Percentiles rank a stretch among this genome's conserved stretches.
Evolutionary conservation across 2,329 filamentous ascomycete genomes (phyloP).

Genomic region (Fusarium torreyae): DNA sequence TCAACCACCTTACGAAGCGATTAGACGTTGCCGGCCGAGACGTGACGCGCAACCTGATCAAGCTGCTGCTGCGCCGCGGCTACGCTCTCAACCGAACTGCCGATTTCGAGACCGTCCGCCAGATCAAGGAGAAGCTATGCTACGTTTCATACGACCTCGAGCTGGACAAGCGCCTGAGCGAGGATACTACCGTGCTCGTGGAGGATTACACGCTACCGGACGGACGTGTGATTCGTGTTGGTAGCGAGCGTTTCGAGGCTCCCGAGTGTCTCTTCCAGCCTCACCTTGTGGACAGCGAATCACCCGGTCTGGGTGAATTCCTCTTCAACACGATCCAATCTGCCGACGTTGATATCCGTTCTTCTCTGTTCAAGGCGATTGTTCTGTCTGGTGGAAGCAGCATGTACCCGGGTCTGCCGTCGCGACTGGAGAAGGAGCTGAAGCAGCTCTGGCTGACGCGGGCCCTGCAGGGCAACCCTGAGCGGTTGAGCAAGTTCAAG

Average conservation of each 20-base stretch:
- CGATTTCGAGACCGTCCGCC: slow-evolving; percentile 98
- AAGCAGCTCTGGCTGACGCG: slow-evolving; percentile 98
- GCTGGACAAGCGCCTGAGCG: slow-evolving; percentile 93
- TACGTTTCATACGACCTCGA: slow-evolving; percentile 99
- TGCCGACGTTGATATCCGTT: slow-evolving; percentile 94
- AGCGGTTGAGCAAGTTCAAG: slow-evolving; percentile 98
- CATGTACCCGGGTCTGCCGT: slow-evolving; percentile 98
- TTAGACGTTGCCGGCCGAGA: slow-evolving; percentile 97
- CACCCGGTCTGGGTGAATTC: slow-evolving; percentile 96
- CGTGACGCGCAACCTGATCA: slow-evolving; percentile 98
- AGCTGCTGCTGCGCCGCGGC: slow-evolving; percentile 90
- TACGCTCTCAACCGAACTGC: slow-evolving; percentile 98
- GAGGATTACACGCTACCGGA: slow-evolving; percentile 98
- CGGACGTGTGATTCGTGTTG: slow-evolving; percentile 94
- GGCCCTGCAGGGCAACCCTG: slow-evolving; percentile 90
- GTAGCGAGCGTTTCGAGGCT: slow-evolving; percentile 97
- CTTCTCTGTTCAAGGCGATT: slow-evolving; percentile 96
- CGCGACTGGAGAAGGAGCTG: slow-evolving; percentile 95
- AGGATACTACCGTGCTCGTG: slow-evolving; percentile 97
- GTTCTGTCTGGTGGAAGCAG: slow-evolving; percentile 96
- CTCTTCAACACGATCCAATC: slow-evolving; percentile 99
- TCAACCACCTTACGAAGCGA: slow-evolving; percentile 95
- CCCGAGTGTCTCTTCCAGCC: slow-evolving; percentile 99
- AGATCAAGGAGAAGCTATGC: slow-evolving; percentile 99
- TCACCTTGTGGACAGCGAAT: slow-evolving; percentile 96